Conservation (phyloP, 1,284 basidiomycete genomes). For the Sphagnurus paluster region DNA sequence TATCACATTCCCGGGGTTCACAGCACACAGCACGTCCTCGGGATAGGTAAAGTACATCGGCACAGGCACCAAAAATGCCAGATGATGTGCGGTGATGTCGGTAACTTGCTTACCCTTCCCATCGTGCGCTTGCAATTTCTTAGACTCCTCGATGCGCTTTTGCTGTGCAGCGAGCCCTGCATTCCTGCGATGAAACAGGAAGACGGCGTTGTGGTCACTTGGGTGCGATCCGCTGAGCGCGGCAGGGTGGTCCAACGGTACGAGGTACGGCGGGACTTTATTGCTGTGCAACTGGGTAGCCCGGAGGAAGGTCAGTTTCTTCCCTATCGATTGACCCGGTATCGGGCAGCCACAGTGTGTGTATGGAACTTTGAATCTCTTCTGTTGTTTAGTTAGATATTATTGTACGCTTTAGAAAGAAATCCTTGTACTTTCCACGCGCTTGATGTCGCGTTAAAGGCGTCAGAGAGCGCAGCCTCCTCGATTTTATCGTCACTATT, state of each 20-base stretch:
- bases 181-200: conserved; percentile 1
- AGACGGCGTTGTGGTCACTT: conserved; percentile 23
- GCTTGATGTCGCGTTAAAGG: conserved; percentile 41
- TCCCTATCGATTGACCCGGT: conserved; percentile 40
- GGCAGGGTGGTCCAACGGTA: conserved; percentile 29
- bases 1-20: background rate
- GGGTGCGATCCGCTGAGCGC: conserved; percentile 39
- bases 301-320: conserved; percentile 36
- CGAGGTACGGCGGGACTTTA: conserved; percentile 22
- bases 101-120: too few relatives aligned
- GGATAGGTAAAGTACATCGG: background rate
- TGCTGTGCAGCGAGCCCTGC: background rate
- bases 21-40: background rate
- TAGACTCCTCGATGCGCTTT: conserved; percentile 2
- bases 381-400: conserved; percentile 23
- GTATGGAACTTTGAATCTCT: conserved; percentile 39
- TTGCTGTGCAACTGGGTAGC: conserved; percentile 24
- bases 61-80: conserved; percentile 2
- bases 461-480: conserved; percentile 30
- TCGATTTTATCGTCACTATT: conserved; percentile 41
- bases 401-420: background rate
- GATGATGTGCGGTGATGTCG: too few relatives aligned
- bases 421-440: conserved; percentile 34
- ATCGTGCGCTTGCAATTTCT: conserved; percentile 1
- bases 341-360: conserved; percentile 49